Base-by-base conservation (phyloP, 108 stramenopile species). In the Craspedostauros australis region DNA sequence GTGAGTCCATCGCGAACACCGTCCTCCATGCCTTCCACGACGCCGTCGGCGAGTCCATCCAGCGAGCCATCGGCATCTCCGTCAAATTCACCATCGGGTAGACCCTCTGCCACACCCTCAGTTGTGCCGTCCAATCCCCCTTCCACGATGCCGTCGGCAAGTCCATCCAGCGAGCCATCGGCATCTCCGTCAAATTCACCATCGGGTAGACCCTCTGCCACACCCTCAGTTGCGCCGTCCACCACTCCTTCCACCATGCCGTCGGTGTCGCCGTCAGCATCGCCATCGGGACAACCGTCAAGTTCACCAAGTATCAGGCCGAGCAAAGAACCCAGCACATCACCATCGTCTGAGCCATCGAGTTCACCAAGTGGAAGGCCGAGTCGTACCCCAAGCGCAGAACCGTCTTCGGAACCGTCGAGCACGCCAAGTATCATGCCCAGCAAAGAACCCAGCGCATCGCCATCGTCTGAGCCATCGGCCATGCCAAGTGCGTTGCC, bases 41-140 rank as follows among this genome's bases (percentile, higher is more conserved):
- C 2, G 1, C 66, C 66, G 5, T 39, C 66, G 26, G n/a, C 29
- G 9, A 3, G 36, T 25, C 66, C 66, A 6, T 52, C 58, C 14
- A 16, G 32, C 21, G 19, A n/a, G 9, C 67, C 67, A 29, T 55
- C 52, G 12, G 4, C 9, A 9, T 11, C 14, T 5, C 55, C 55
- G 24, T 14, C 48, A 12, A 47, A 43, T 1, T 3, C 22, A 5
- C 54, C 57, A 6, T 26, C 53, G 5, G 11, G 7, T 8, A 12
- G 3, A 1, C 60, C 50, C 28, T 27, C 50, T 2, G 21, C n/a
- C 5, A 11, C 41, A 33, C 56, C 54, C 2, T 43, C 64, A 9
- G 31, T 15, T 56, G 12, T 28, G 20, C 62, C 62, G 15, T 47
- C 66, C 27, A 29, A 21, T 1, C 27, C 20, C n/a, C 60, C 59